Conservation (phyloP, 2,329 filamentous ascomycete species). For the Neonectria neomacrospora region DNA sequence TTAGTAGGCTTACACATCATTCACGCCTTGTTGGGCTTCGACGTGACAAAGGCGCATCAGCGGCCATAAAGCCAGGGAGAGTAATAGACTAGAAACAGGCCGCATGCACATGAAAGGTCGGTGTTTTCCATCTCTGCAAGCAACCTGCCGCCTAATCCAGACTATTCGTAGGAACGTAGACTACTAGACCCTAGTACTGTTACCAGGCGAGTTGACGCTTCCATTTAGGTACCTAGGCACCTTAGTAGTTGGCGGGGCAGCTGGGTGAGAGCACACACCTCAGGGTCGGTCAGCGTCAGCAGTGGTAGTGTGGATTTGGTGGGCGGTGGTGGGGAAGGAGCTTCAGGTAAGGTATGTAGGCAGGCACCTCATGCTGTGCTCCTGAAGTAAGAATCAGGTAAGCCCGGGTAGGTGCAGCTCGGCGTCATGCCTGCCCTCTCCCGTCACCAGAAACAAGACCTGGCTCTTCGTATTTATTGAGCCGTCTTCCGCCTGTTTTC, state of each 20-base stretch:
- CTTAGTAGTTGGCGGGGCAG: slow-evolving; percentile 42
- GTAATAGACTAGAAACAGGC: neutral
- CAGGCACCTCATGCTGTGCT: slow-evolving; percentile 2
- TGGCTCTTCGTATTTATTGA: slow-evolving; percentile 27
- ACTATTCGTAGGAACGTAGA: neutral
- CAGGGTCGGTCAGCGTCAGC: slow-evolving; percentile 27
- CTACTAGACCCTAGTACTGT: too few relatives aligned
- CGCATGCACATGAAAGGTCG: slow-evolving; percentile 2
- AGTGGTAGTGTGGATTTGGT: neutral
- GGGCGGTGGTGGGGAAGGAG: slow-evolving; percentile 36
- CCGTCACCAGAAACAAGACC: slow-evolving; percentile 21
- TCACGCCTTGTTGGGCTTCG: slow-evolving; percentile 14
- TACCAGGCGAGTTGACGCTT: neutral
- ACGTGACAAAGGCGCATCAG: slow-evolving; percentile 29
- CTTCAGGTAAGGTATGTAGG: slow-evolving; percentile 36
- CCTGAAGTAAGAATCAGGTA: slow-evolving; percentile 16
- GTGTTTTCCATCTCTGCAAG: neutral
- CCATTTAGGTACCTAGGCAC: slow-evolving; percentile 26
- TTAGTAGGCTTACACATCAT: slow-evolving; percentile 16
- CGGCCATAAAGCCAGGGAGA: slow-evolving; percentile 1
- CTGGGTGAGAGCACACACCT: slow-evolving; percentile 43
- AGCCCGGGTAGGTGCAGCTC: slow-evolving; percentile 33
- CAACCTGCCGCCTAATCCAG: neutral
- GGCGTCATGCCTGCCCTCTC: slow-evolving; percentile 35
- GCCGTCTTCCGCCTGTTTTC: slow-evolving; percentile 2